Evolutionary conservation across 305 asterid species (phyloP).

Genomic region (Petunia hybrid): DNA sequence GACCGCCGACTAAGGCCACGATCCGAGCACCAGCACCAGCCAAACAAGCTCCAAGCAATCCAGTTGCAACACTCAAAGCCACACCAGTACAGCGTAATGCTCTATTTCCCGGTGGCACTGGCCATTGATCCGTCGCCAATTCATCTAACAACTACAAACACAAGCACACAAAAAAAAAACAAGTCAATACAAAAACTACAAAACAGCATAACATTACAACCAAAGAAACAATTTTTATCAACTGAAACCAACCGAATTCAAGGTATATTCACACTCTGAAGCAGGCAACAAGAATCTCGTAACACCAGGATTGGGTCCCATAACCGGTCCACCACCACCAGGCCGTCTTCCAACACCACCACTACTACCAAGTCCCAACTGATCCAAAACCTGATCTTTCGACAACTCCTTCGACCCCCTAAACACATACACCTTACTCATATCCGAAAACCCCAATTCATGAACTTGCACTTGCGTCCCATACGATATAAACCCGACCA

Average conservation of each 20-base stretch:
- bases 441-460: conserved; percentile 87
- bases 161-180: conserved; percentile 4
- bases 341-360: conserved; percentile 60
- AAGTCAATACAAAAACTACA: conserved; percentile 3
- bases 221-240: background rate
- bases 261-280: conserved; percentile 86
- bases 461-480: conserved; percentile 99
- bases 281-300: conserved; percentile 87
- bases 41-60: conserved; percentile 83
- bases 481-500: conserved; percentile 93
- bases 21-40: conserved; percentile 91
- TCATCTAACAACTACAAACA: conserved; percentile 84
- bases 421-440: conserved; percentile 88
- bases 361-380: conserved; percentile 68
- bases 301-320: conserved; percentile 59
- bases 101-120: conserved; percentile 81
- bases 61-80: conserved; percentile 92
- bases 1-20: conserved; percentile 94
- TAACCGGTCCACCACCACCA: conserved; percentile 68
- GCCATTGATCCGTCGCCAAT: conserved; percentile 88
- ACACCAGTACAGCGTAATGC: conserved; percentile 93
- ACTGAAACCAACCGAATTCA: conserved; percentile 58
- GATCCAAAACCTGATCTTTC: conserved; percentile 94
- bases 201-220: background rate
- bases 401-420: conserved; percentile 85